Base-by-base conservation (phyloP, 805 yeast genomes). In the Pichia gijzeniarum region DNA sequence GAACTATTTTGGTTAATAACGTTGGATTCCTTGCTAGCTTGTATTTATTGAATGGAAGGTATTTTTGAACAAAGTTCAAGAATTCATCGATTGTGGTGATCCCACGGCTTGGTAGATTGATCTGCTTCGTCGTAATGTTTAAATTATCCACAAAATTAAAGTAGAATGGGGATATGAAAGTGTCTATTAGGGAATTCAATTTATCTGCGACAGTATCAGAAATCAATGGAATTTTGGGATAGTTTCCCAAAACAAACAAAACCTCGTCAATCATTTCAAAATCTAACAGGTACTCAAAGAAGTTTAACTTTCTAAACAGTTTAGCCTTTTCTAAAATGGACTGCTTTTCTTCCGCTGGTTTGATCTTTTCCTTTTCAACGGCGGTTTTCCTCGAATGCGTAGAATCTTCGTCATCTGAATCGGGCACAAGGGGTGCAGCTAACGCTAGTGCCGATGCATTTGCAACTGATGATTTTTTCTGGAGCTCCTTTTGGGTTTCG, bases 351-450 rank as follows among this genome's bases (percentile, higher is more conserved):
- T 40, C 37, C 17, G 41, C 35, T 9, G 9, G 31, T 14, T 30
- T n/a, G 14, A n/a, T 7, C 5, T 9, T 30, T 3, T n/a, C n/a
- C n/a, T 27, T 37, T 37, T 8, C 6, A 22, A 4, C 20, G 5
- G 8, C n/a, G 8, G 3, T 21, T 20, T 22, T n/a, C 5, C 16
- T 27, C 16, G 13, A 7, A 16, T 14, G 8, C 5, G 4, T 38
- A 13, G 33, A 38, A 28, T 55, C 64, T n/a, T 65, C 68, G 7
- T 71, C 78, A 20, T 77, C 84, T 17, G 77, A 85, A 31, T 83
- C 91, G 33, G 77, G 80, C 3, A 73, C 70, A 33, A 90, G 68
- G 0, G 96, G 95, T 9, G 93, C 93, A 5, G 96, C 96, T 53
- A 89, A 60, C 0, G 97, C 93, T 40, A 90, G 65, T 0, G 95